Evolutionary conservation across 352 stramenopile genomes (phyloP).

Genomic region (Elongisporangium anandrum): DNA sequence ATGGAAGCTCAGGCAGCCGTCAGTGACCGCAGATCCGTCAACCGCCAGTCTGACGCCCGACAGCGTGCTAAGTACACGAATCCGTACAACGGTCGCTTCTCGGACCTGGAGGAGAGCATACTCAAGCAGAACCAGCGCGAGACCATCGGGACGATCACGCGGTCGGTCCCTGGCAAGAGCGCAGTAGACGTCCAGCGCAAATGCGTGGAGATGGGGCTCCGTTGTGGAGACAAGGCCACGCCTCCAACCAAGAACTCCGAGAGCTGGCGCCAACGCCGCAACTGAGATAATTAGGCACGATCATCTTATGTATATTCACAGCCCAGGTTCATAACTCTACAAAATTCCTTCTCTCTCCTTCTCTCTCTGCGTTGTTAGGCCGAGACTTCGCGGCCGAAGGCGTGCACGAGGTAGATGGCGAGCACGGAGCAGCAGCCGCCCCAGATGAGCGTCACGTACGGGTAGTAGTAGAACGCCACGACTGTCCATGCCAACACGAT

Average conservation of each 20-base stretch:
- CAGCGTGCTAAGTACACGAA: background rate
- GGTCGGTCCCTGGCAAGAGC: constrained; percentile 24
- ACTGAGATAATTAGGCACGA: too few relatives aligned
- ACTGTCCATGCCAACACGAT: constrained; percentile 26
- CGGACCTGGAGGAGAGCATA: constrained; percentile 44
- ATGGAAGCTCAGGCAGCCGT: too few relatives aligned
- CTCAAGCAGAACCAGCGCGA: constrained; percentile 37
- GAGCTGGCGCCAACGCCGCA: constrained; percentile 22
- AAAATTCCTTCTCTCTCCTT: too few relatives aligned
- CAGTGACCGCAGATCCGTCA: constrained; percentile 1
- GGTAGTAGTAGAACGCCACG: constrained; percentile 23
- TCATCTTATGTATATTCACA: too few relatives aligned
- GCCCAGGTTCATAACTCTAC: too few relatives aligned
- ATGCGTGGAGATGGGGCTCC: constrained; percentile 50
- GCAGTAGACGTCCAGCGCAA: constrained; percentile 37
- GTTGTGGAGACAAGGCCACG: constrained; percentile 28
- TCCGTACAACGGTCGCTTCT: constrained; percentile 33
- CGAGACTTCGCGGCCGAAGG: constrained; percentile 27
- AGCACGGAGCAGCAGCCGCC: constrained; percentile 38
- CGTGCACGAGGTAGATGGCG: constrained; percentile 41
- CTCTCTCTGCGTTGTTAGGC: too few relatives aligned
- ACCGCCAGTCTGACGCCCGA: constrained; percentile 8
- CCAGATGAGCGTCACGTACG: constrained; percentile 26
- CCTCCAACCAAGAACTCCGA: constrained; percentile 35
- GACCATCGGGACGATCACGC: constrained; percentile 27